Percentiles rank a stretch among this genome's conserved stretches.
phyloP scores from a whole-genome alignment of 345 rosid genomes.

The Leavenworthia alabamica region DNA sequence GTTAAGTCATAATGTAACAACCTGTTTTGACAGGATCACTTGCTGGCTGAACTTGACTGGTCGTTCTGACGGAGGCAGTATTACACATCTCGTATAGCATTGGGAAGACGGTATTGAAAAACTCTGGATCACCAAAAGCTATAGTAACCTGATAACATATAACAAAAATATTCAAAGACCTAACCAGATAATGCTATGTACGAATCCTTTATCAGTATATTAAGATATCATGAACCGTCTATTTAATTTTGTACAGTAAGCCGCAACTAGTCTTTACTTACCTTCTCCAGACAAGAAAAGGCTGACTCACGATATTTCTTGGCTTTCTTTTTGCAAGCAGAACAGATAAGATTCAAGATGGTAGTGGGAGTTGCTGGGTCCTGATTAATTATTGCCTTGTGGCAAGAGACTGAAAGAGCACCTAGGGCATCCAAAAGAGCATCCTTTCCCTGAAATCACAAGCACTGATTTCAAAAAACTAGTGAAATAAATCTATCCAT shows the following conservation, averaged over 20 bases:
- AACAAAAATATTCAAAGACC: slow-evolving; percentile 6
- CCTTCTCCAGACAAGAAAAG: slow-evolving; percentile 71
- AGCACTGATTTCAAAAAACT: slow-evolving; percentile 14
- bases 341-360: slow-evolving; percentile 55
- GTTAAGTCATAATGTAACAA: slow-evolving; percentile 21
- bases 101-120: slow-evolving; percentile 67
- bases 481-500: slow-evolving; percentile 5
- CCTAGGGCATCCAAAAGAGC: slow-evolving; percentile 71
- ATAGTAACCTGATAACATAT: slow-evolving; percentile 52
- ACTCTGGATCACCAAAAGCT: slow-evolving; percentile 70
- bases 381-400: slow-evolving; percentile 54
- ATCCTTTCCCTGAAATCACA: slow-evolving; percentile 70
- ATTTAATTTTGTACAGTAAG: not conserved
- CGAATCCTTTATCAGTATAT: not conserved
- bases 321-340: slow-evolving; percentile 69
- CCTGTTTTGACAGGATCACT: slow-evolving; percentile 60
- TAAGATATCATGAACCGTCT: not conserved
- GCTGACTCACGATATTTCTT: slow-evolving; percentile 86
- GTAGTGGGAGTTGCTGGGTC: slow-evolving; percentile 52
- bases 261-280: slow-evolving; percentile 18
- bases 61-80: slow-evolving; percentile 40
- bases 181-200: not conserved
- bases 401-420: slow-evolving; percentile 71
- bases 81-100: slow-evolving; percentile 57
- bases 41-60: slow-evolving; percentile 35